Conservation (phyloP, 768 basidiomycete species). For the Brasilioporus rufonigricans region DNA sequence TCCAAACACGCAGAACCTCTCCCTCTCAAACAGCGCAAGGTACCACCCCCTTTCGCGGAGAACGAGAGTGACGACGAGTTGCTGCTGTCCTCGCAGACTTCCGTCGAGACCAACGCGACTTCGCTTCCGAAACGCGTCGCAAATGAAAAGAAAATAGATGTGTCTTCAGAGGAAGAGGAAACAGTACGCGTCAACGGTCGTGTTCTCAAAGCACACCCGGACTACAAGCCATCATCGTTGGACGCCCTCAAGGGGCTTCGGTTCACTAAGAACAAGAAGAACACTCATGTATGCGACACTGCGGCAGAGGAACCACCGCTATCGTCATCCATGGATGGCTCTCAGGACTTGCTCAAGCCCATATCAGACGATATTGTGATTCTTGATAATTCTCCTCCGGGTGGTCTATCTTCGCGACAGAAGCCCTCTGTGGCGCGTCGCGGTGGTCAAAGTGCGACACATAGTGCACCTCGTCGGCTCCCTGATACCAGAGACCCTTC, state of each 20-base stretch:
- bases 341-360: slow-evolving; percentile 23
- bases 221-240: slow-evolving; percentile 18
- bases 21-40: neutral
- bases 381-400: neutral
- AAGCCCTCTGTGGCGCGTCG: slow-evolving; percentile 5
- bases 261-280: slow-evolving; percentile 37
- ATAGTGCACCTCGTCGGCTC: neutral
- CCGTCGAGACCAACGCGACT: slow-evolving; percentile 7
- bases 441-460: neutral
- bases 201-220: slow-evolving; percentile 20
- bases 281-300: neutral
- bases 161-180: neutral
- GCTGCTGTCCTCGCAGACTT: slow-evolving; percentile 27
- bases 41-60: neutral
- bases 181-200: slow-evolving; percentile 15
- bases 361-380: slow-evolving; percentile 19
- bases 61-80: slow-evolving; percentile 31
- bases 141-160: slow-evolving; percentile 1
- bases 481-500: neutral
- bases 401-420: slow-evolving; percentile 1
- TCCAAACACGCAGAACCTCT: neutral
- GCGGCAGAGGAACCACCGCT: slow-evolving; percentile 11
- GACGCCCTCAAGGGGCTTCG: slow-evolving; percentile 14
- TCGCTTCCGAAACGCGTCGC: slow-evolving; percentile 9
- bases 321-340: slow-evolving; percentile 21